Evolutionary conservation across 2,329 filamentous ascomycete genomes (phyloP).

Genomic region (Aspergillus quadricinctus): DNA sequence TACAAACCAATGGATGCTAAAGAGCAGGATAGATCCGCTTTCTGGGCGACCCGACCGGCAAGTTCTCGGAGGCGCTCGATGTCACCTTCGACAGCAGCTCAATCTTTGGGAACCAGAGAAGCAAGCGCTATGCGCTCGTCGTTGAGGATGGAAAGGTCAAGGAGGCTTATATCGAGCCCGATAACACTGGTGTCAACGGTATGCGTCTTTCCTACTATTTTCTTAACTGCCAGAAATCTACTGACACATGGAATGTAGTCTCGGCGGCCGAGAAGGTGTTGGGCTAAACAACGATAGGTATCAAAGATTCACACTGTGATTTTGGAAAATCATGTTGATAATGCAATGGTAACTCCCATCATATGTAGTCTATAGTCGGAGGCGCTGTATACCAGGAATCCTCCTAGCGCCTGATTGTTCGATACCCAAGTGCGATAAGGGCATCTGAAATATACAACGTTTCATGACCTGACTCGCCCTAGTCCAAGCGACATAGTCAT

Average conservation of each 20-base stretch:
- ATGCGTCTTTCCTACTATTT: conserved; percentile 21
- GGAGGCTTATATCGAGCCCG: conserved; percentile 76
- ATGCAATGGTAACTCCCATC: background rate
- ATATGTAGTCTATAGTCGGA: background rate
- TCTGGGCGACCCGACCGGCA: conserved; percentile 72
- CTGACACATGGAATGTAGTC: conserved; percentile 29
- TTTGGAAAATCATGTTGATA: conserved; percentile 4
- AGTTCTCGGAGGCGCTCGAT: conserved; percentile 79
- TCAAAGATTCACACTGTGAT: background rate
- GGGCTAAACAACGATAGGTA: conserved; percentile 24
- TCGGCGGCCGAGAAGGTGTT: conserved; percentile 49
- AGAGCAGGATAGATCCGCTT: conserved; percentile 69
- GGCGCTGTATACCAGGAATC: background rate
- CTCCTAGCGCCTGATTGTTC: background rate
- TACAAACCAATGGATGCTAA: background rate
- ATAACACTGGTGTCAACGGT: conserved; percentile 80
- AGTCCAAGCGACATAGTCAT: background rate
- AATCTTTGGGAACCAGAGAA: conserved; percentile 76
- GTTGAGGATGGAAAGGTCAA: conserved; percentile 82
- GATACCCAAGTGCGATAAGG: background rate
- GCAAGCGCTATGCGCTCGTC: conserved; percentile 83
- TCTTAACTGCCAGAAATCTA: conserved; percentile 6
- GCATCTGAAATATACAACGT: conserved; percentile 11
- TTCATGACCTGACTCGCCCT: background rate
- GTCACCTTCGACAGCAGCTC: conserved; percentile 73